Conservation (phyloP, 2,329 filamentous ascomycete species). For the Trichoderma sp. region DNA sequence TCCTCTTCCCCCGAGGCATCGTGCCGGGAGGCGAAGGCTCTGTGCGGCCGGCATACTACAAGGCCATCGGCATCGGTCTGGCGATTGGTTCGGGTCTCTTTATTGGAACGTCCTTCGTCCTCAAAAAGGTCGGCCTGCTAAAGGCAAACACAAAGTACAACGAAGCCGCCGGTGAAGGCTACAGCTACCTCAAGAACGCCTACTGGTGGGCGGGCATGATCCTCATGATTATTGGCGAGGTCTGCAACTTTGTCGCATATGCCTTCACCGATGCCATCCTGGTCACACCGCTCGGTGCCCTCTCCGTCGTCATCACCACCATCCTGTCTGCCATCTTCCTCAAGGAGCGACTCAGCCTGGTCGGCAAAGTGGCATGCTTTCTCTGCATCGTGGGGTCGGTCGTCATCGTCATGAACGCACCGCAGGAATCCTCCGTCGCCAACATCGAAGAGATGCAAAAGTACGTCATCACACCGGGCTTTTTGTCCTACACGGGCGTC, state of each 20-base stretch:
- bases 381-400: constrained; percentile 92
- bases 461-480: constrained; percentile 84
- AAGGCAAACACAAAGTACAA: constrained; percentile 96
- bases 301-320: constrained; percentile 91
- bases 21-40: constrained; percentile 26
- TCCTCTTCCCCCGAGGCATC: constrained; percentile 27
- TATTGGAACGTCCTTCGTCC: constrained; percentile 91
- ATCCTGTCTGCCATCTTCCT: constrained; percentile 92
- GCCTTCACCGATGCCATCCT: constrained; percentile 96
- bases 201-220: constrained; percentile 98
- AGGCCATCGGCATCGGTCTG: constrained; percentile 82
- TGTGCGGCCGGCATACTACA: constrained; percentile 64
- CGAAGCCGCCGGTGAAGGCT: constrained; percentile 92
- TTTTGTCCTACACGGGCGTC: constrained; percentile 81
- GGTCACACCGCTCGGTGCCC: constrained; percentile 86
- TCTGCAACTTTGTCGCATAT: constrained; percentile 97
- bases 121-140: constrained; percentile 91
- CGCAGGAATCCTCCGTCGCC: constrained; percentile 78
- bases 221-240: constrained; percentile 94
- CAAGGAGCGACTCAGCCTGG: constrained; percentile 92
- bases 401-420: constrained; percentile 93
- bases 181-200: constrained; percentile 92
- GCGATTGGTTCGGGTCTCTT: constrained; percentile 88
- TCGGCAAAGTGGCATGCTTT: constrained; percentile 95
- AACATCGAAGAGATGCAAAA: constrained; percentile 91